Percentiles rank a stretch among this genome's conserved stretches.
Evolutionary conservation across 2,329 filamentous ascomycete species (phyloP).

Genomic region (Seiridium unicorne): DNA sequence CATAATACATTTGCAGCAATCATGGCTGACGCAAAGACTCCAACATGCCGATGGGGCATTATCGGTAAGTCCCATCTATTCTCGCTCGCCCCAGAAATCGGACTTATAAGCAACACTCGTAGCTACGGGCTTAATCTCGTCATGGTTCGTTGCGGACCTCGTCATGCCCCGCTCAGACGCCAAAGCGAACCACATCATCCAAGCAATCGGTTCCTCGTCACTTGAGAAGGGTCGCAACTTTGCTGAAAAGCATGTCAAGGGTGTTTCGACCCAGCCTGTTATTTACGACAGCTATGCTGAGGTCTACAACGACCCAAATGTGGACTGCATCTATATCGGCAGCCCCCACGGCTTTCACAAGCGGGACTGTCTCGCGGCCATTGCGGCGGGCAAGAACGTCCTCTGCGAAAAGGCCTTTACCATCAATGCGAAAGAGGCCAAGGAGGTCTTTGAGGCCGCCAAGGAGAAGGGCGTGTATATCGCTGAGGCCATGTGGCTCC

Average conservation of each 20-base stretch:
- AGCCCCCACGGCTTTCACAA: constrained; percentile 44
- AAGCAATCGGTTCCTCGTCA: constrained; percentile 40
- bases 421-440: constrained; percentile 36
- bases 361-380: constrained; percentile 40
- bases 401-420: constrained; percentile 46
- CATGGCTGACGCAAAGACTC: background rate
- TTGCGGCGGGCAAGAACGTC: constrained; percentile 39
- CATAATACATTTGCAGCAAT: no score
- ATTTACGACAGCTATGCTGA: constrained; percentile 38
- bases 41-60: constrained; percentile 33
- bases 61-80: constrained; percentile 14
- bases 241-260: constrained; percentile 27
- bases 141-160: constrained; percentile 43
- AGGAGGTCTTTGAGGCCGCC: constrained; percentile 37
- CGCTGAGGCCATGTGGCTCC: constrained; percentile 46
- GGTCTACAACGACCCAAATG: constrained; percentile 36
- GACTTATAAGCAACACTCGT: constrained; percentile 10
- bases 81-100: background rate
- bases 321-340: constrained; percentile 45
- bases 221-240: constrained; percentile 36
- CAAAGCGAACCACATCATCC: constrained; percentile 37
- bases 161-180: constrained; percentile 31
- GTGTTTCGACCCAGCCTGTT: constrained; percentile 21
- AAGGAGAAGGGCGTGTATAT: constrained; percentile 38
- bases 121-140: constrained; percentile 40